Evolutionary conservation across 306 rosid species (phyloP), one percentile per base, ranked within the genome.

Genomic region (Comarum palustre): DNA sequence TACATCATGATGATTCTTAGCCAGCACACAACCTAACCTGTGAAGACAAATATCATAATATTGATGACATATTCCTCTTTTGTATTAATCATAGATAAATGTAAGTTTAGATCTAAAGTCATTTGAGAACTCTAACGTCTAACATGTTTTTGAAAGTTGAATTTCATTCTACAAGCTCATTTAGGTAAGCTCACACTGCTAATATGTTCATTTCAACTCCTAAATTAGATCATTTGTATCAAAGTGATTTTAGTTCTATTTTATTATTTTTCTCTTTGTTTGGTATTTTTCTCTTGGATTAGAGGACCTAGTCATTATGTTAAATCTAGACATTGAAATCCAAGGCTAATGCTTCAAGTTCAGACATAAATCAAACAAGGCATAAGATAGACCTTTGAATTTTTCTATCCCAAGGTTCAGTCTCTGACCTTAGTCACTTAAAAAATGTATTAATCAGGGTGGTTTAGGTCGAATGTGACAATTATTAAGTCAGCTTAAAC

Each of bases 401-500:
- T 6, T n/a, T 52, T 52, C 58, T 8, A 52, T 19, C 12, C 6
- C n/a, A 16, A 7, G 51, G 51, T 46, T 46, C 15, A 5, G 51
- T 46, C 19, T 46, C 43, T 39, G 51, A 45, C 17, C 51, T 5
- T 47, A n/a, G 2, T 47, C 52, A 47, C n/a, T 16, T n/a, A 4
- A 48, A 43, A 48, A 16, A 48, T 48, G 20, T 48, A 17, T 17
- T 48, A 8, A 51, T n/a, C 27, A n/a, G 27, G 25, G 58, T n/a
- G 12, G 58, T n/a, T 51, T 51, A 51, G 58, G 58, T 51, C 58
- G n/a, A 51, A 51, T 2, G 25, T 1, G 58, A 8, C 12, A 51
- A n/a, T n/a, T 51, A n/a, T n/a, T 51, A 51, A 51, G 57, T n/a
- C 25, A 51, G 57, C 17, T 51, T n/a, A 51, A n/a, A 51, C 58